A percentile compares a stretch with the other conserved stretches of the same genome.
These are phyloP conservation scores for Myriosclerotinia curreyana DNA, from an alignment of 2,329 filamentous ascomycete species.

Conservation along the genomic window DNA sequence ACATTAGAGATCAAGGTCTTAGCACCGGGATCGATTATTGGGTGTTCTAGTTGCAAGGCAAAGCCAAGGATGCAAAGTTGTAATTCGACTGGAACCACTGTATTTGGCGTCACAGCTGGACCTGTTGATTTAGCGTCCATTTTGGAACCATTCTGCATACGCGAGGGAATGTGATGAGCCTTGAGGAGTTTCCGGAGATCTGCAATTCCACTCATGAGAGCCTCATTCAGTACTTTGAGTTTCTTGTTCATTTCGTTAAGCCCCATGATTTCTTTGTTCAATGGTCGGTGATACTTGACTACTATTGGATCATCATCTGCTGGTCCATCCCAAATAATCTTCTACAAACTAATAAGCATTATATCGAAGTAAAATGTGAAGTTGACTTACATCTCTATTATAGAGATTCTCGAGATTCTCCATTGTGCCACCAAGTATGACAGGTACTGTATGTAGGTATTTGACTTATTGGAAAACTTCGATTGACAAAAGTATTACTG, in stretches of 20 bases:
- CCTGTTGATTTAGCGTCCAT: no score
- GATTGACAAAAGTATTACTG: not conserved
- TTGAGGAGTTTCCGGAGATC: not conserved
- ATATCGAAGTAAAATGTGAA: not conserved
- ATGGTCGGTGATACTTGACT: not conserved
- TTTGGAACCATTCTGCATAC: not conserved
- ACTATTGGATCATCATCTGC: not conserved
- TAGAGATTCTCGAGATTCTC: not conserved
- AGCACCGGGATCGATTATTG: not conserved
- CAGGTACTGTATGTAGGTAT: not conserved
- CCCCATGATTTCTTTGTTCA: not conserved
- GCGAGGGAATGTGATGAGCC: not conserved
- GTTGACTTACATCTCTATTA: not conserved
- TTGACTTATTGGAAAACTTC: not conserved
- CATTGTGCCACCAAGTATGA: not conserved
- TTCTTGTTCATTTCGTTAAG: not conserved
- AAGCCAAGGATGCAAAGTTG: not conserved
- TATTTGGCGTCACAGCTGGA: not conserved
- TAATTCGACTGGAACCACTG: not conserved
- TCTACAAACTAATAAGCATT: not conserved
- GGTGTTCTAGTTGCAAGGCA: not conserved
- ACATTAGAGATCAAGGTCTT: not conserved
- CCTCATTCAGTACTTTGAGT: not conserved
- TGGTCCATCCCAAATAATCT: slow-evolving; percentile 1
- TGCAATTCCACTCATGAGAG: not conserved